Percentiles rank a stretch among this genome's conserved stretches.
phyloP scores from a whole-genome alignment of 2,329 filamentous ascomycete species.

The Nemania serpens region DNA sequence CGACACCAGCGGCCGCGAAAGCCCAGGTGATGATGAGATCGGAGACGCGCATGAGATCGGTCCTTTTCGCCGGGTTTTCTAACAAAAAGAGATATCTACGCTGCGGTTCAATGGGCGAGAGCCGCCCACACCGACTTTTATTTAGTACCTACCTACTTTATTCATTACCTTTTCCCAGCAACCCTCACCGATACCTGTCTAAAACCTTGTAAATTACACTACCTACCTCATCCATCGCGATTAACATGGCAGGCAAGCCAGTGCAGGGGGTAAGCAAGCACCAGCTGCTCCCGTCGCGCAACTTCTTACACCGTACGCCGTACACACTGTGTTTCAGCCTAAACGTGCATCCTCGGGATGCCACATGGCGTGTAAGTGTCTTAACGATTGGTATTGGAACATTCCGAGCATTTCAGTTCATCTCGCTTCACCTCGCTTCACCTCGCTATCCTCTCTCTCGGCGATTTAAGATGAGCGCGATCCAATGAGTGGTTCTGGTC shows the following conservation, averaged over 20 bases:
- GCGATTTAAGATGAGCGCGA: background rate
- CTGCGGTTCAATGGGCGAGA: background rate
- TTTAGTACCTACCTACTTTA: too few relatives aligned
- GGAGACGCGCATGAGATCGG: slow-evolving; percentile 20
- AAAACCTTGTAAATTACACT: too few relatives aligned
- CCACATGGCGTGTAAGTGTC: too few relatives aligned
- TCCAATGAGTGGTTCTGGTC: too few relatives aligned
- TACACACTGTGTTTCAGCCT: background rate
- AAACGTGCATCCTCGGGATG: too few relatives aligned
- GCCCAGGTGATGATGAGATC: slow-evolving; percentile 18
- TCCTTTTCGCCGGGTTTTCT: too few relatives aligned
- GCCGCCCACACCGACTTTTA: background rate
- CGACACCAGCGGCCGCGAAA: slow-evolving; percentile 8
- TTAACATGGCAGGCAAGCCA: too few relatives aligned
- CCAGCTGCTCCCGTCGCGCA: too few relatives aligned
- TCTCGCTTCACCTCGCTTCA: background rate
- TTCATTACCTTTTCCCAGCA: background rate
- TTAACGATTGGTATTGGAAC: background rate
- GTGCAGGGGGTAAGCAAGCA: too few relatives aligned
- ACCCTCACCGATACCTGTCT: background rate
- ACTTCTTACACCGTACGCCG: background rate
- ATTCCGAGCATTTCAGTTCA: too few relatives aligned
- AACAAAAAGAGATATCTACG: too few relatives aligned
- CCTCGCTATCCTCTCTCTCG: background rate
- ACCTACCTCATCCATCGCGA: background rate